A percentile compares a stretch with the other conserved stretches of the same genome.
Evolutionary conservation across 257 asterid species (phyloP).

Genomic region (Nicotiana tomentosiformis): DNA sequence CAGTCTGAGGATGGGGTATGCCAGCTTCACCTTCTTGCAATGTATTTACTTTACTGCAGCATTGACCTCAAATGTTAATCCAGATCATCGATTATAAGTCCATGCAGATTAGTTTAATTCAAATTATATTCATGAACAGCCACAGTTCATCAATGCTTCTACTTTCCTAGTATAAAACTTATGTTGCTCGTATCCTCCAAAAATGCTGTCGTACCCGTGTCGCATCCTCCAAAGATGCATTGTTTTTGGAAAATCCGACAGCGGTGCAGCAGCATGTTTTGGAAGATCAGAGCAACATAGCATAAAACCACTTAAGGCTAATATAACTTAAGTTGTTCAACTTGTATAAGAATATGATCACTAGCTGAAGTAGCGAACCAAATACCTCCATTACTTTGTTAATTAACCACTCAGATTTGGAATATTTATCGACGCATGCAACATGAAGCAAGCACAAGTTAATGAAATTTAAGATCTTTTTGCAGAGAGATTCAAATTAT

Average conservation of each 20-base stretch:
- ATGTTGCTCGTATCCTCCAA: too few species aligned
- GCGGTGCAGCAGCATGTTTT: too few species aligned
- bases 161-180: background rate
- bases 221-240: too few species aligned
- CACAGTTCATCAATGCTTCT: background rate
- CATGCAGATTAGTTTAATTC: background rate
- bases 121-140: background rate
- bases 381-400: background rate
- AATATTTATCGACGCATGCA: too few species aligned
- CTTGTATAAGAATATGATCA: background rate
- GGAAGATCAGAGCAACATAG: too few species aligned
- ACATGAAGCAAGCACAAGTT: background rate
- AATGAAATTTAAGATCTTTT: background rate
- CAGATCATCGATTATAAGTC: background rate
- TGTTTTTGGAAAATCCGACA: too few species aligned
- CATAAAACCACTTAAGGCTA: background rate
- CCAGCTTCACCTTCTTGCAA: background rate
- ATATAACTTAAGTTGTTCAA: background rate
- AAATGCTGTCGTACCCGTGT: too few species aligned
- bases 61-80: background rate
- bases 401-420: background rate
- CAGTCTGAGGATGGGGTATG: conserved; percentile 84
- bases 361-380: background rate
- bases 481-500: conserved; percentile 84
- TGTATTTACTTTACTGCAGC: background rate